Conservation (phyloP, 208 protist species). For the Acanthamoeba royreba region DNA sequence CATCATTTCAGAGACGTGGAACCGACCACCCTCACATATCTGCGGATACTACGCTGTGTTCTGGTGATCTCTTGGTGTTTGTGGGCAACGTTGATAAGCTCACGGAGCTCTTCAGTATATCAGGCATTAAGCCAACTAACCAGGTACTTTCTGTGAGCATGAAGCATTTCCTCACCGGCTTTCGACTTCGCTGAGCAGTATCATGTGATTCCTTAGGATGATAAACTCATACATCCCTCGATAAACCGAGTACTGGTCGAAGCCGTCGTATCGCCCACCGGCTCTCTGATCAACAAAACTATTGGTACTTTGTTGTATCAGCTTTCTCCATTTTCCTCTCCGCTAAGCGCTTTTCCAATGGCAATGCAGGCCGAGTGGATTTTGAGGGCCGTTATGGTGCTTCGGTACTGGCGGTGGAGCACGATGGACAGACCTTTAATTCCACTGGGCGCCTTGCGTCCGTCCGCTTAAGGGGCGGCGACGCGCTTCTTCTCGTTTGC, state of each 20-base stretch:
- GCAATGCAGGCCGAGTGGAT: neutral
- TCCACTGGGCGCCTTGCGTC: neutral
- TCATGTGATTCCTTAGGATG: neutral
- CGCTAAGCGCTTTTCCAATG: neutral
- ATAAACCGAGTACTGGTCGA: neutral
- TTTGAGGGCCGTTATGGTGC: neutral
- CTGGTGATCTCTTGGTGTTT: constrained; percentile 5
- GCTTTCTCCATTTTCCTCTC: neutral
- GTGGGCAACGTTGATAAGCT: neutral
- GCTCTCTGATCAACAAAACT: neutral
- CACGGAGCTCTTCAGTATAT: neutral
- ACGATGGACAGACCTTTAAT: neutral
- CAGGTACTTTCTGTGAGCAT: no score
- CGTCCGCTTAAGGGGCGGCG: neutral
- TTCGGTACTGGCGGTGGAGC: neutral
- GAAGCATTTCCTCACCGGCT: no score
- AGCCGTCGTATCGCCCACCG: neutral
- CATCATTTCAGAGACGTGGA: neutral
- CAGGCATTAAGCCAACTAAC: neutral
- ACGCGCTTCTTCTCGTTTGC: constrained; percentile 2
- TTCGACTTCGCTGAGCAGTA: neutral
- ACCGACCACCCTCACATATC: neutral
- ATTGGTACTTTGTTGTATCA: neutral
- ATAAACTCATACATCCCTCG: neutral
- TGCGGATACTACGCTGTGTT: neutral